Conservation (phyloP, 2,329 filamentous ascomycete genomes). For the Epichloe gansuensis region DNA sequence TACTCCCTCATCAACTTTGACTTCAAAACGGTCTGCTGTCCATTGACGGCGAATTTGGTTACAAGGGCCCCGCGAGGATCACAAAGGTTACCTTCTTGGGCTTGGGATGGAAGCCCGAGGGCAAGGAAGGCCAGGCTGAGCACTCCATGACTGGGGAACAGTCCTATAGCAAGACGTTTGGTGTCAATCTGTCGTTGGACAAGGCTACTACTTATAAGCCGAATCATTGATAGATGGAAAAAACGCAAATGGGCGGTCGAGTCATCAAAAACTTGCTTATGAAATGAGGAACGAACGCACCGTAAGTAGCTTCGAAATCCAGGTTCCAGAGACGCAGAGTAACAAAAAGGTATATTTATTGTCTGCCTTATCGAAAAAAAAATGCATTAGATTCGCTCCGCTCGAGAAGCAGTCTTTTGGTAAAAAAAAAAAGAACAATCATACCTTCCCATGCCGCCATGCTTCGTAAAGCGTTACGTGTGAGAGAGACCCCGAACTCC, state of each 20-base stretch:
- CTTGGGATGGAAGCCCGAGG: neutral
- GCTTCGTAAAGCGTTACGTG: neutral
- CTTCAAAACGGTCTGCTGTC: constrained; percentile 42
- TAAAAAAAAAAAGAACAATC: neutral
- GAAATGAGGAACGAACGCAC: no score
- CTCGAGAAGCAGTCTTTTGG: no score
- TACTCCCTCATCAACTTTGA: constrained; percentile 45
- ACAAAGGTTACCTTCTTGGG: constrained; percentile 40
- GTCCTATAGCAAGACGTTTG: constrained; percentile 10
- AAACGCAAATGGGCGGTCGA: no score
- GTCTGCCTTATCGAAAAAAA: no score
- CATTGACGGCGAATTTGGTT: constrained; percentile 42
- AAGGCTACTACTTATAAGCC: constrained; percentile 8
- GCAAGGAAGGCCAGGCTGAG: neutral
- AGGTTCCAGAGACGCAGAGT: no score
- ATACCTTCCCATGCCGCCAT: neutral
- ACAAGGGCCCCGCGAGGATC: constrained; percentile 30
- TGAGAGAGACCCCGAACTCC: neutral
- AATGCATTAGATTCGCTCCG: no score
- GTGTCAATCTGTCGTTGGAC: constrained; percentile 13
- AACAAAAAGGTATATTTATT: no score
- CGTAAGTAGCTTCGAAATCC: no score
- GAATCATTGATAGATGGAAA: neutral
- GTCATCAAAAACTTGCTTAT: no score
- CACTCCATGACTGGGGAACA: constrained; percentile 4